Base-by-base conservation (phyloP, 2,329 filamentous ascomycete genomes). In the Microdochium bolleyi region DNA sequence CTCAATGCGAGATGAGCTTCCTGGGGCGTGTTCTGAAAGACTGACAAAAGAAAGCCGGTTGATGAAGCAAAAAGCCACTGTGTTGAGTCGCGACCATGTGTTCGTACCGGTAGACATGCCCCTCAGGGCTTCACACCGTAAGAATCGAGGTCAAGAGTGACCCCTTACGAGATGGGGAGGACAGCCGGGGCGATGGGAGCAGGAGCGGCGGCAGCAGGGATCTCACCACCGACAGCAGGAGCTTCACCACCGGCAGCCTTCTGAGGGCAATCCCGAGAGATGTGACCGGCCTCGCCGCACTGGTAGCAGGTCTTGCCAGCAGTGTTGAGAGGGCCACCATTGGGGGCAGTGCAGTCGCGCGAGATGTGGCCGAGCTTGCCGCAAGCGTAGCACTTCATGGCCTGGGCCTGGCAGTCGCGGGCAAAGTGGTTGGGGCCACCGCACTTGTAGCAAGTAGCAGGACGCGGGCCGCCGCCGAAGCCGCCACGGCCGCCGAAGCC, bases 241-340 rank as follows among this genome's bases (percentile, higher is more conserved):
- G 78, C 71, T 58, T 82, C 79, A 61, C 73, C 75, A 61, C 71
- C 74, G 61, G 72, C 69, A 55, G 67, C 72, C 83, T 87, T 85
- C 83, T 91, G 72, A 54, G 91, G 88, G 78, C 94, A 96, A 63
- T 97, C 92, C 58, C 92, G 88, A 54, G 90, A 95, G 72, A 97
- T 97, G 74, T 97, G 92, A 51, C 94, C 94, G 54, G 91, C 84
- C 76, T 96, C 89, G 60, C 92, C 90, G 69, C 94, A 99, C 72
- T 92, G 88, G 78, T 99, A 99, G 83, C 94, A 99, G 59, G 92
- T 96, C 84, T 97, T 99, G 67, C 92, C 92, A 57, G 89, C 90
- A 58, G 90, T 95, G 82, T 94, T 96, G 61, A 97, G 80, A 49
- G 92, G 91, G 24, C 94, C 94, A 53, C 94, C 94, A 71, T 97